These are phyloP conservation scores for Lophiostoma macrostomum DNA, from an alignment of 495 filamentous ascomycete species.

Conservation along the genomic window DNA sequence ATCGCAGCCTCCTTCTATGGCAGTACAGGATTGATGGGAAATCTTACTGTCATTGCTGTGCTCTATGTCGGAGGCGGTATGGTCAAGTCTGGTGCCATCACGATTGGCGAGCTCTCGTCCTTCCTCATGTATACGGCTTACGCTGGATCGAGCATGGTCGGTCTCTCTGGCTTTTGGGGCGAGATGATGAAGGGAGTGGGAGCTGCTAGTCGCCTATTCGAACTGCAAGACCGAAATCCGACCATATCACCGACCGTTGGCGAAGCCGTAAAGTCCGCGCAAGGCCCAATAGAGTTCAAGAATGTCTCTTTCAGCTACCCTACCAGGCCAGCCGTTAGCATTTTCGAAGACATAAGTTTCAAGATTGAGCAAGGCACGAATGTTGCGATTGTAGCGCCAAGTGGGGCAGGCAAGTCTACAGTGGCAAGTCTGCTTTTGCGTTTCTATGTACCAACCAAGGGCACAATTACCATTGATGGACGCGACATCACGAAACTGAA, in stretches of 20 bases:
- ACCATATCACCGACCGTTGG: constrained; percentile 83
- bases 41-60: constrained; percentile 91
- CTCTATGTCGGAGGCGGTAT: constrained; percentile 88
- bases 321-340: constrained; percentile 80
- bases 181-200: constrained; percentile 99
- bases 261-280: constrained; percentile 69
- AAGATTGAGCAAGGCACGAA: constrained; percentile 89
- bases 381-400: constrained; percentile 93
- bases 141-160: constrained; percentile 86
- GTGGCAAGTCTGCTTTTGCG: constrained; percentile 83
- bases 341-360: constrained; percentile 87
- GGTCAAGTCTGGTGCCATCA: constrained; percentile 81
- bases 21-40: constrained; percentile 79
- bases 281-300: constrained; percentile 81
- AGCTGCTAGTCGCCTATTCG: constrained; percentile 90
- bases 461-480: constrained; percentile 79
- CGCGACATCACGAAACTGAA: constrained; percentile 84
- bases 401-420: constrained; percentile 91
- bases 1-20: constrained; percentile 92
- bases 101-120: constrained; percentile 87
- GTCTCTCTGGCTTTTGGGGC: constrained; percentile 91
- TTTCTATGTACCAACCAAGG: constrained; percentile 80
- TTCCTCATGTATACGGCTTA: constrained; percentile 98
- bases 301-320: constrained; percentile 87
- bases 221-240: constrained; percentile 88